Base-by-base conservation (phyloP, 1,284 basidiomycete species). In the Leccinum pallidistipes region DNA sequence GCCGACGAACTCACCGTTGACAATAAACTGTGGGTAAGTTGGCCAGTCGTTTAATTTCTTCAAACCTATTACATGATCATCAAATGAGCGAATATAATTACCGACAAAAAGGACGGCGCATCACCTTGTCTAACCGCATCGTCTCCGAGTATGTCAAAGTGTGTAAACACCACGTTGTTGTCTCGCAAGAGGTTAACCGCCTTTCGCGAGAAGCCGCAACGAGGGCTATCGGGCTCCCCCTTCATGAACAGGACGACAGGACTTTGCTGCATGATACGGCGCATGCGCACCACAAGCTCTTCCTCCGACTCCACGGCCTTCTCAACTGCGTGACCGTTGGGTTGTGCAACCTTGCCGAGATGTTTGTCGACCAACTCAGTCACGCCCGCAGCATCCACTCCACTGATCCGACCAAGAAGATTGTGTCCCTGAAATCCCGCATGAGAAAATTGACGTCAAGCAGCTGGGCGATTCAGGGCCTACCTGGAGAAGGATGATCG, bases 171-270 rank as follows among this genome's bases (percentile, higher is more conserved):
- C 1, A 98, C 88, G 3, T 85, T 84, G 34, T 66, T 95, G 87
- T 96, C 87, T 70, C 89, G 88, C 66, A 98, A 81, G 60, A 98
- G 84, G 67, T 87, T 87, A 32, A 90, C 84, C 2, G 97, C 95
- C 60, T 93, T 93, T 64, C 92, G 82, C 12, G 94, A 97, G 81
- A 98, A 99, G 14, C 97, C 97, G 70, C 97, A 97, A 60, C 90
- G 87, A 12, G 95, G 97, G 7, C 80, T 81, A 51, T 91, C 86
- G 0, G 95, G 95, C 60, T 81, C 84, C 43, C 97, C 97, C 79
- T 99, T 99, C 96, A 99, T 99, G 84, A 99, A 98, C 61, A 99
- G 77, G 60, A 99, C 94, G 10, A 98, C 86, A 11, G 77, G 77
- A 73, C 79, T 83, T 77, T 85, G 82, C 58, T 80, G 80, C 92